Evolutionary conservation across 2,329 filamentous ascomycete species (phyloP).

Genomic region (Colletotrichum chrysophilum): DNA sequence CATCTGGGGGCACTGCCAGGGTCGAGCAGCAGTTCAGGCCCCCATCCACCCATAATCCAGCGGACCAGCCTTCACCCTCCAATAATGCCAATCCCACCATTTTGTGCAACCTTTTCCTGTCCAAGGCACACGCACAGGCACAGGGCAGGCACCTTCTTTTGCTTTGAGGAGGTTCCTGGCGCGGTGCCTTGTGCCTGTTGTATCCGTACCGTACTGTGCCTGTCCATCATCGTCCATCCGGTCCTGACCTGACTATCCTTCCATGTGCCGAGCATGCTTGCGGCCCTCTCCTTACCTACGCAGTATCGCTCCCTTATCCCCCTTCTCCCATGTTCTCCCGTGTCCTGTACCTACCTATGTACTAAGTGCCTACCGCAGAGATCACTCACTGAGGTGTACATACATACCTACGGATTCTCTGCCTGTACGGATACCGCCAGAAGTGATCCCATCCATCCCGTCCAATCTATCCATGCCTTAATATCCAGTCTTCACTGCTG

Average conservation of each 20-base stretch:
- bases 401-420: neutral
- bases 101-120: conserved; percentile 9
- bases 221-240: neutral
- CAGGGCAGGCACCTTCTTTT: neutral
- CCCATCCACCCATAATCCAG: neutral
- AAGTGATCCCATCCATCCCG: neutral
- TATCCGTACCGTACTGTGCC: neutral
- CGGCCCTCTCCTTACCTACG: neutral
- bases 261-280: neutral
- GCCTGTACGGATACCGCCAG: neutral
- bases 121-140: neutral
- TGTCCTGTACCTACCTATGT: neutral
- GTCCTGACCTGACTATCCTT: neutral
- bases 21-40: neutral
- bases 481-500: neutral
- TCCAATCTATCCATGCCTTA: neutral
- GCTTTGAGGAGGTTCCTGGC: neutral
- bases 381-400: neutral
- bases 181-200: conserved; percentile 5
- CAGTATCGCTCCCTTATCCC: neutral
- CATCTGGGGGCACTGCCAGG: neutral
- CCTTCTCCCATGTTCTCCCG: neutral
- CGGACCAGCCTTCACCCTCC: neutral
- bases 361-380: neutral
- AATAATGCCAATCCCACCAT: conserved; percentile 18